A percentile compares a stretch with the other conserved stretches of the same genome.
phyloP scores from a whole-genome alignment of 345 rosid genomes.

The Erucastrum elatum region DNA sequence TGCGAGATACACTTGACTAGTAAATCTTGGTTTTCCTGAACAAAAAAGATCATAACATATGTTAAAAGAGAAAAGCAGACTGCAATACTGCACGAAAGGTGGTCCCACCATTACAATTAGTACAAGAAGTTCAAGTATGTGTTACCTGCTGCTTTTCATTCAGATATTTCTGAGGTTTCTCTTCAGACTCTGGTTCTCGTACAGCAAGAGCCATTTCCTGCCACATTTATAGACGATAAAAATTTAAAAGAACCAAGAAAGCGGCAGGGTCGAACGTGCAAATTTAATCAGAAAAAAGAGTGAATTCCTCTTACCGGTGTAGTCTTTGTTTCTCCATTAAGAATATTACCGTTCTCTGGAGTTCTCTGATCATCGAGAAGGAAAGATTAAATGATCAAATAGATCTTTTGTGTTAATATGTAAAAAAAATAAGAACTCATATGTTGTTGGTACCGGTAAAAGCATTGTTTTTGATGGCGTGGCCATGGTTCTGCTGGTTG shows the following conservation, averaged over 20 bases:
- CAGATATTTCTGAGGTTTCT: conserved; percentile 90
- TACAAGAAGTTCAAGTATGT: background rate
- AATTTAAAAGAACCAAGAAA: conserved; percentile 4
- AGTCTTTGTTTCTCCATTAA: conserved; percentile 71
- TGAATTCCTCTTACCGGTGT: conserved; percentile 50
- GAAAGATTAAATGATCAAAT: conserved; percentile 28
- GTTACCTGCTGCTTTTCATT: conserved; percentile 96
- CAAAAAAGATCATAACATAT: conserved; percentile 12
- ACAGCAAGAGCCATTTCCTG: conserved; percentile 68
- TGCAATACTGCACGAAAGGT: background rate
- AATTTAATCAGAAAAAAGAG: background rate
- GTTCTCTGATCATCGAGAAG: conserved; percentile 67
- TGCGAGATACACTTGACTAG: too few relatives aligned
- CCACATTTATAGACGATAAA: conserved; percentile 10
- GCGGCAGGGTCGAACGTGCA: background rate
- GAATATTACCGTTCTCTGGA: conserved; percentile 71
- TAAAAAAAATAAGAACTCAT: conserved; percentile 1
- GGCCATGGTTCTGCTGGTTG: conserved; percentile 80
- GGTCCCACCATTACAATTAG: background rate
- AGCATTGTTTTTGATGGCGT: conserved; percentile 62
- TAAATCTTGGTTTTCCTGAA: too few relatives aligned
- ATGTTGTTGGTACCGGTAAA: conserved; percentile 58
- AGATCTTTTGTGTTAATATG: conserved; percentile 13
- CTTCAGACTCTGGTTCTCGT: conserved; percentile 96
- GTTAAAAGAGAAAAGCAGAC: conserved; percentile 7